Evolutionary conservation across 2,329 filamentous ascomycete genomes (phyloP).

Genomic region (Gyromitra esculenta): DNA sequence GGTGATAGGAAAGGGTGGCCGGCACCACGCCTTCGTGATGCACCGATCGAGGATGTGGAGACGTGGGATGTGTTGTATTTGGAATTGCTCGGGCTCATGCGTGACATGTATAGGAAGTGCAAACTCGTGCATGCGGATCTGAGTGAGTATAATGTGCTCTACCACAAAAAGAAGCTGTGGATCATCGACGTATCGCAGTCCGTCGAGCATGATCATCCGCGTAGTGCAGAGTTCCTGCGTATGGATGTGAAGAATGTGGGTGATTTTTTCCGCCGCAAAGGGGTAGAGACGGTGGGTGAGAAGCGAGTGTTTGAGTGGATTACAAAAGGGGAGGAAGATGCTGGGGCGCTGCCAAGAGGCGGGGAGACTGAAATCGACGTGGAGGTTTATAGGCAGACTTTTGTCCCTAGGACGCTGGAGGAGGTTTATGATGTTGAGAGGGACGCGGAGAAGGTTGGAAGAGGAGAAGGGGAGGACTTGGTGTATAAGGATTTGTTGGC

Average conservation of each 20-base stretch:
- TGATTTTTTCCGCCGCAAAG: conserved; percentile 89
- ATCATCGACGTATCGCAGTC: conserved; percentile 98
- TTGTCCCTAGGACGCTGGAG: conserved; percentile 93
- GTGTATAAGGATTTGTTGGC: conserved; percentile 88
- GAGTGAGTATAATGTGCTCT: conserved; percentile 97
- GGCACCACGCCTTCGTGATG: conserved; percentile 87
- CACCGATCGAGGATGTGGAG: conserved; percentile 75
- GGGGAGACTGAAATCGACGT: conserved; percentile 71
- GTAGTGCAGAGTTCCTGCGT: conserved; percentile 88
- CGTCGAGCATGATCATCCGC: conserved; percentile 94
- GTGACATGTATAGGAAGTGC: conserved; percentile 90
- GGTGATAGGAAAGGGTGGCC: conserved; percentile 87
- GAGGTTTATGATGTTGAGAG: conserved; percentile 97
- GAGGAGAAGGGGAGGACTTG: conserved; percentile 78
- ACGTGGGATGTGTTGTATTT: conserved; percentile 83
- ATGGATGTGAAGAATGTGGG: conserved; percentile 99
- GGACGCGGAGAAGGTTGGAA: conserved; percentile 79
- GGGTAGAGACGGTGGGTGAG: conserved; percentile 82
- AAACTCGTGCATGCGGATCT: conserved; percentile 93
- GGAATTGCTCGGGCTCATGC: conserved; percentile 87
- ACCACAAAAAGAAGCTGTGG: conserved; percentile 81
- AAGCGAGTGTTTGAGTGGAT: conserved; percentile 86
- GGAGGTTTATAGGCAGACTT: conserved; percentile 93
- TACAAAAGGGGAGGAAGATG: conserved; percentile 68
- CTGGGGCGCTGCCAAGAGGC: conserved; percentile 48